Evolutionary conservation across 2,329 filamentous ascomycete genomes (phyloP), one percentile per base, ranked within the genome.

Genomic region (Diplocarpon mali): DNA sequence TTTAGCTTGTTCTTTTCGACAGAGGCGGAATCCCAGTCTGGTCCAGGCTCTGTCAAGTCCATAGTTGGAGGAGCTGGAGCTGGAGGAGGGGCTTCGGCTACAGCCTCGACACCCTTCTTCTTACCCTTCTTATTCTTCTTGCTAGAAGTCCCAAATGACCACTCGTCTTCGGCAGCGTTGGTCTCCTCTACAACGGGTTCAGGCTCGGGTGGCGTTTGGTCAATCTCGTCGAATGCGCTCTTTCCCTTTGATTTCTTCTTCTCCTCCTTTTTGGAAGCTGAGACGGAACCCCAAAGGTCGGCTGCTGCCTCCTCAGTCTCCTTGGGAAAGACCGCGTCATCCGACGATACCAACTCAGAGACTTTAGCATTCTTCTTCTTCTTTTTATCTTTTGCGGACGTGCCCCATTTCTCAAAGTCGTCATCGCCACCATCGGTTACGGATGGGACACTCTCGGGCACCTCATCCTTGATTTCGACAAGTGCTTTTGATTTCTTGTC

Each of bases 221-320:
- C 65, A 36, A 69, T 58, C 34, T 73, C 62, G 46, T 75, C 69
- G 17, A 71, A 59, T 12, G 66, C 63, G 55, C 75, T 76, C 56
- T 69, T 72, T 46, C 58, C 61, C 45, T 69, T 73, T 35, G 64
- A 76, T 57, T 76, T 76, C 57, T 73, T 72, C 62, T 75, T 76
- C 32, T 61, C 58, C 39, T 60, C 60, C 15, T 35, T 35, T 39
- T 57, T 60, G 4, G 52, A 53, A 27, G 17, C 16, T 14, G 53
- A 40, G 3, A 44, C 31, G 8, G 47, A 45, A 8, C 50, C 54
- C 51, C 56, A 60, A n/a, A 50, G 49, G 36, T 66, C 64, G 24
- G 70, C 68, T 13, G 61, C 61, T 46, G 70, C 67, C 53, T 74
- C 71, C 46, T 73, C 69, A 7, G 73, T 63, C 17, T 60, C 64